Percentiles rank a stretch among this genome's conserved stretches.
phyloP scores from a whole-genome alignment of 1,284 basidiomycete genomes.

The Microbotryum silenes-acaulis region DNA sequence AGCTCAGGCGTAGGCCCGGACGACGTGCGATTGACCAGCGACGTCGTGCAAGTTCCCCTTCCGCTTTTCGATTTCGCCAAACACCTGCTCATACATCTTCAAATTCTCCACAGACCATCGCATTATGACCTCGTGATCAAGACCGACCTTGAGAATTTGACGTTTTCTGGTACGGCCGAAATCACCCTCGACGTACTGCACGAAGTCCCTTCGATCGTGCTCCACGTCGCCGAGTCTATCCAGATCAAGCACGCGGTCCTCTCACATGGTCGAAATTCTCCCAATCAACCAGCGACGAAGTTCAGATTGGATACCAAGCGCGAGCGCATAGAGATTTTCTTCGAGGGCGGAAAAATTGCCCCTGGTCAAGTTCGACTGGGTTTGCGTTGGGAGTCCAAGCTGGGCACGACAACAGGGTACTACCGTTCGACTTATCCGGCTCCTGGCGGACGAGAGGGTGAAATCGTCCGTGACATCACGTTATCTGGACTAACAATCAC shows the following conservation, averaged over 20 bases:
- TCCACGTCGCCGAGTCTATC: slow-evolving; percentile 63
- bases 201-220: slow-evolving; percentile 11
- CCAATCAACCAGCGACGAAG: slow-evolving; percentile 43
- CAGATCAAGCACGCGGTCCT: too few relatives aligned
- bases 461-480: slow-evolving; percentile 43
- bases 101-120: too few relatives aligned
- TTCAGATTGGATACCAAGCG: slow-evolving; percentile 56
- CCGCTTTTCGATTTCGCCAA: too few relatives aligned
- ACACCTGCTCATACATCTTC: too few relatives aligned
- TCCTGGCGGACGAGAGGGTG: slow-evolving; percentile 51
- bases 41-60: too few relatives aligned
- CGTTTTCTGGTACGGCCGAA: slow-evolving; percentile 69
- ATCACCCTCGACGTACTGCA: slow-evolving; percentile 49
- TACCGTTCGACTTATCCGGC: slow-evolving; percentile 41
- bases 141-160: slow-evolving; percentile 65
- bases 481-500: too few relatives aligned
- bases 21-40: too few relatives aligned
- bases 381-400: slow-evolving; percentile 45
- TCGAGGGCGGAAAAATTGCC: slow-evolving; percentile 43
- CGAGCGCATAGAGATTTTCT: slow-evolving; percentile 57
- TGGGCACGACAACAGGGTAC: slow-evolving; percentile 38
- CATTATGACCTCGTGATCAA: slow-evolving; percentile 68
- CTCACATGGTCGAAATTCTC: too few relatives aligned
- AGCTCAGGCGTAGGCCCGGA: too few relatives aligned
- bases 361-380: slow-evolving; percentile 27